Evolutionary conservation across 1,284 basidiomycete species (phyloP).

Genomic region (Cryptococcus neoformans): DNA sequence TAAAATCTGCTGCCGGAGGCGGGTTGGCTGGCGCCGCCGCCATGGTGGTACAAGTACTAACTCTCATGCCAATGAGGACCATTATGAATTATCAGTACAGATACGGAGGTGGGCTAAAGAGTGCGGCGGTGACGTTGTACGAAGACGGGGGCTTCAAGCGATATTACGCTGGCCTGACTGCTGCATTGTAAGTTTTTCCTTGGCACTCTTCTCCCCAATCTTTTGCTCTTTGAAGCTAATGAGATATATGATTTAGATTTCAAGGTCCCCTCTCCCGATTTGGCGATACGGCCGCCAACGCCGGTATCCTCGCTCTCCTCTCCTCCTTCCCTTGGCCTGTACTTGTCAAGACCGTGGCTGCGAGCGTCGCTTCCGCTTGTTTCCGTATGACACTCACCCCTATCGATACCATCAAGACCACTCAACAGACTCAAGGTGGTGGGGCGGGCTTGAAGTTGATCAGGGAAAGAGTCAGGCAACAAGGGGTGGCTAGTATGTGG

Average conservation of each 20-base stretch:
- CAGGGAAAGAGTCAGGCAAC: slow-evolving; percentile 62
- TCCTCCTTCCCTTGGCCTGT: slow-evolving; percentile 37
- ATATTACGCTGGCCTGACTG: slow-evolving; percentile 76
- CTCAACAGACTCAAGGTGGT: slow-evolving; percentile 80
- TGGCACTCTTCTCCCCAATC: slow-evolving; percentile 25
- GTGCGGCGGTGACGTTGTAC: slow-evolving; percentile 65
- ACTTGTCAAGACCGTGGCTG: slow-evolving; percentile 46
- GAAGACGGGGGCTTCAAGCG: slow-evolving; percentile 71
- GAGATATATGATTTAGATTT: slow-evolving; percentile 18
- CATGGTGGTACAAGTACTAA: slow-evolving; percentile 83
- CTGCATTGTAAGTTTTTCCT: slow-evolving; percentile 64
- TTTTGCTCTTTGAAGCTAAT: background rate
- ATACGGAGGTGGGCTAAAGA: slow-evolving; percentile 70
- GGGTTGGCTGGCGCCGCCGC: slow-evolving; percentile 79
- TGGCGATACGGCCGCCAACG: slow-evolving; percentile 70
- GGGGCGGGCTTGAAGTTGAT: slow-evolving; percentile 61
- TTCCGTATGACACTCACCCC: slow-evolving; percentile 84
- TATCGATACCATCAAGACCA: slow-evolving; percentile 87
- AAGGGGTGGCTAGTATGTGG: slow-evolving; percentile 76
- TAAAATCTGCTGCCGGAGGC: slow-evolving; percentile 76
- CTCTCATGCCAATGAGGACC: slow-evolving; percentile 70
- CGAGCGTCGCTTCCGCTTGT: slow-evolving; percentile 54
- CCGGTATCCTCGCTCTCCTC: slow-evolving; percentile 43
- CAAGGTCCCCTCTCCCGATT: slow-evolving; percentile 58
- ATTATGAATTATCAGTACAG: slow-evolving; percentile 78